These are phyloP conservation scores for Pseudogymnoascus sp. DNA, from an alignment of 2,329 filamentous ascomycete genomes.

Conservation along the genomic window DNA sequence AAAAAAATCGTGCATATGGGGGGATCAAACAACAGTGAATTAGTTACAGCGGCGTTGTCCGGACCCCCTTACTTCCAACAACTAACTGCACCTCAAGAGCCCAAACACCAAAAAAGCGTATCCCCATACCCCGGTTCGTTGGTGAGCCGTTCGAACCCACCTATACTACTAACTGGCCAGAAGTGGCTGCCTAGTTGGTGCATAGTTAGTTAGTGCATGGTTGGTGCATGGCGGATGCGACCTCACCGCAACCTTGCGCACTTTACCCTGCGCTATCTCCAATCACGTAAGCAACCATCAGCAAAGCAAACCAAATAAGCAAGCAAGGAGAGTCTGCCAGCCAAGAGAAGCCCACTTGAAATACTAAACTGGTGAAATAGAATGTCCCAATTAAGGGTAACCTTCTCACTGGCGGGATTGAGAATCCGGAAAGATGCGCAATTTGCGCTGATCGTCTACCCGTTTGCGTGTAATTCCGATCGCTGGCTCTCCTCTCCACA, in stretches of 20 bases:
- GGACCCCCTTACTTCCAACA: neutral
- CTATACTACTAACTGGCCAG: neutral
- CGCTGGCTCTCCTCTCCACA: slow-evolving; percentile 14
- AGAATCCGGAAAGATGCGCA: neutral
- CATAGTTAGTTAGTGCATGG: neutral
- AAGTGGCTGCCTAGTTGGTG: neutral
- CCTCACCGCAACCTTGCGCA: neutral
- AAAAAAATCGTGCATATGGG: neutral
- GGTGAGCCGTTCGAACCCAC: neutral
- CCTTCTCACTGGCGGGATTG: neutral
- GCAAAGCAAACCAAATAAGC: neutral
- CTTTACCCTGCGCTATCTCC: neutral
- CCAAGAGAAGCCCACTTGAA: neutral
- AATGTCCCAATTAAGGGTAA: neutral
- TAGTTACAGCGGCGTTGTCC: neutral
- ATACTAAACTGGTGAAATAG: neutral
- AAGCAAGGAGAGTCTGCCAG: neutral
- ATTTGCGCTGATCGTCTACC: neutral
- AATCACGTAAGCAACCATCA: slow-evolving; percentile 1
- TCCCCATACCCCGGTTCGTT: neutral
- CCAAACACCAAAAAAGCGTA: neutral
- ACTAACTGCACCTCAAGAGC: neutral
- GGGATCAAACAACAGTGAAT: neutral
- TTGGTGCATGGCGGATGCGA: neutral
- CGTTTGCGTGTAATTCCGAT: neutral